Evolutionary conservation across 345 rosid genomes (phyloP).

Genomic region (Brassica incana): DNA sequence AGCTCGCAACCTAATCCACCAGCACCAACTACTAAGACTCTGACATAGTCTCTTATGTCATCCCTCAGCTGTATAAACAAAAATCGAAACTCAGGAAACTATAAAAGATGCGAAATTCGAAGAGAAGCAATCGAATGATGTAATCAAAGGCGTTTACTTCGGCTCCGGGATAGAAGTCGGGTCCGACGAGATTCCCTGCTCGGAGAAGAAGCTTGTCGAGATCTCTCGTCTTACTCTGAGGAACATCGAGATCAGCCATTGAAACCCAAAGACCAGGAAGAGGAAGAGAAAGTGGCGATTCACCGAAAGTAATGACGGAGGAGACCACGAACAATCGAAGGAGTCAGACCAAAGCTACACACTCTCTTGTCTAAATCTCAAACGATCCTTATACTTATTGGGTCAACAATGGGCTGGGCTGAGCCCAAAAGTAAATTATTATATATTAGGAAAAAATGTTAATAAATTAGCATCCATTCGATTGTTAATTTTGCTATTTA

Average conservation of each 20-base stretch:
- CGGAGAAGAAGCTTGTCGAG: conserved; percentile 92
- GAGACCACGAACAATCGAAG: too few relatives aligned
- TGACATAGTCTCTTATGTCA: conserved; percentile 69
- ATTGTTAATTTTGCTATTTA: not conserved
- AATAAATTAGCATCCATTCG: not conserved
- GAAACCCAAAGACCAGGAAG: not conserved
- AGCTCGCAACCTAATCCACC: conserved; percentile 98
- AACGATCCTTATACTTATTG: too few relatives aligned
- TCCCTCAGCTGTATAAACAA: conserved; percentile 62
- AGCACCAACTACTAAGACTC: conserved; percentile 85
- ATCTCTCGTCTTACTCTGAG: conserved; percentile 75
- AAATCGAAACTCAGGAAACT: not conserved
- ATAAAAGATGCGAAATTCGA: not conserved
- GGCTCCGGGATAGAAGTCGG: conserved; percentile 71
- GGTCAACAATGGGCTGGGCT: not conserved
- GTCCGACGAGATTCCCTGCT: conserved; percentile 84
- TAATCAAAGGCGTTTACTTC: conserved; percentile 39
- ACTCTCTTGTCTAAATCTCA: too few relatives aligned
- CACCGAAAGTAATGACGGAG: too few relatives aligned
- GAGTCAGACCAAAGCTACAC: too few relatives aligned
- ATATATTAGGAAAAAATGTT: not conserved
- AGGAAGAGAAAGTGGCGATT: too few relatives aligned
- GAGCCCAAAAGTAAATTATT: not conserved
- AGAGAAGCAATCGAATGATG: not conserved
- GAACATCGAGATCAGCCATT: conserved; percentile 57